phyloP scores from a whole-genome alignment of 768 basidiomycete genomes.

The Suillus occidentalis region DNA sequence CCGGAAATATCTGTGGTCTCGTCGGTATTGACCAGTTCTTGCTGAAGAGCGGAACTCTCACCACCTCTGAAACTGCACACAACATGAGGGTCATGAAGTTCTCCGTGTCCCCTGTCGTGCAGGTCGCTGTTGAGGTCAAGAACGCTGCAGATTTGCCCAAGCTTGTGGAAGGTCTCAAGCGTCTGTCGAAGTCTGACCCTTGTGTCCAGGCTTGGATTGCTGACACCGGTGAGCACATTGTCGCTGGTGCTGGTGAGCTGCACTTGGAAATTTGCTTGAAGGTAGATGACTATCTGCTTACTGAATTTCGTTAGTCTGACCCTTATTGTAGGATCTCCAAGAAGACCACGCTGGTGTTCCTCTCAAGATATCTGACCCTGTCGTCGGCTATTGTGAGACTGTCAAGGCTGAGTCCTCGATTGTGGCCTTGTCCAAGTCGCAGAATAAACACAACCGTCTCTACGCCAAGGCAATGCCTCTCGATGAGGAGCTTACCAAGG shows the following conservation, averaged over 20 bases:
- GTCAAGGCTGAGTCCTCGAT: conserved; percentile 95
- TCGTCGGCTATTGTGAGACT: conserved; percentile 97
- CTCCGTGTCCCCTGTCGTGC: conserved; percentile 99
- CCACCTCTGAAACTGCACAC: conserved; percentile 97
- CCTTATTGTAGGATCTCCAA: conserved; percentile 78
- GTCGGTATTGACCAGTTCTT: conserved; percentile 99
- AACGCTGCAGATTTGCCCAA: conserved; percentile 99
- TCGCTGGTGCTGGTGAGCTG: conserved; percentile 98
- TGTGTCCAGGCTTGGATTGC: conserved; percentile 95
- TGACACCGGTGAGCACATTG: conserved; percentile 96
- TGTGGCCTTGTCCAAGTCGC: conserved; percentile 96
- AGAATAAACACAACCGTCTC: conserved; percentile 99
- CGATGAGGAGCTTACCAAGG: conserved; percentile 90
- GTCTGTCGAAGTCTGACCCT: conserved; percentile 99
- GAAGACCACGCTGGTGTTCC: conserved; percentile 99
- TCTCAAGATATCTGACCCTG: conserved; percentile 96
- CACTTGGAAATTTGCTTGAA: conserved; percentile 99
- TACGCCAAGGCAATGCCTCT: conserved; percentile 92
- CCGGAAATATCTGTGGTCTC: conserved; percentile 98
- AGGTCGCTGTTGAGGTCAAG: conserved; percentile 99
- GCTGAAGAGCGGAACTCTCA: conserved; percentile 98
- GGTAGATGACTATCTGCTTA: conserved; percentile 39
- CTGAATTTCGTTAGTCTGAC: not conserved
- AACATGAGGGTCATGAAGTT: conserved; percentile 99
- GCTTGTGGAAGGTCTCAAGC: conserved; percentile 99